Evolutionary conservation across 257 asterid genomes (phyloP).

Genomic region (Misopates orontium): DNA sequence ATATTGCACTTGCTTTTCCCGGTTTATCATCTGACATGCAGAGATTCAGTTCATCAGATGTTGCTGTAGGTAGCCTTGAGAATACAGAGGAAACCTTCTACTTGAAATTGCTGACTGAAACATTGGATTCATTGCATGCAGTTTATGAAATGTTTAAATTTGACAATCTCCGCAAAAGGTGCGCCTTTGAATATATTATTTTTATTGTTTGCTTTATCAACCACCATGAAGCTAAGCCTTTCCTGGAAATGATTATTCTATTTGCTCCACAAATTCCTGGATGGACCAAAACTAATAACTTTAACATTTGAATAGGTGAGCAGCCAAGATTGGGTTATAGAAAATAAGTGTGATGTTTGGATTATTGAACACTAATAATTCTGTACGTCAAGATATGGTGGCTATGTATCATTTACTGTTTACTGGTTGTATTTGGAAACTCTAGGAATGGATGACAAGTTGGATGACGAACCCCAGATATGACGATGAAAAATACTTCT

Average conservation of each 20-base stretch:
- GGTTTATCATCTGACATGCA: constrained; percentile 39
- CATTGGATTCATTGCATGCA: constrained; percentile 82
- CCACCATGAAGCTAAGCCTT: constrained; percentile 13
- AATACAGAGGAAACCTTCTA: constrained; percentile 40
- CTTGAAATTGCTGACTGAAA: constrained; percentile 50
- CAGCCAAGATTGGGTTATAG: neutral
- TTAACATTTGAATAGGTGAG: neutral
- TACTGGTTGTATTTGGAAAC: neutral
- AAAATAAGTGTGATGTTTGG: neutral
- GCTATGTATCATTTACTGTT: neutral
- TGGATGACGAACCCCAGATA: neutral
- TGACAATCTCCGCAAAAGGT: constrained; percentile 92
- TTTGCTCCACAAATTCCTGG: constrained; percentile 16
- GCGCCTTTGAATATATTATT: constrained; percentile 18
- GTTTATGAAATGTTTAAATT: constrained; percentile 89
- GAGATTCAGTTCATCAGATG: constrained; percentile 40
- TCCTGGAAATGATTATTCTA: constrained; percentile 25
- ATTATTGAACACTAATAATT: neutral
- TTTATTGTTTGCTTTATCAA: constrained; percentile 13
- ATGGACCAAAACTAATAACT: neutral
- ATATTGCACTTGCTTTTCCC: constrained; percentile 44
- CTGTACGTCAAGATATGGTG: neutral
- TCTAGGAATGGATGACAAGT: neutral
- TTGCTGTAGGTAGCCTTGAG: constrained; percentile 30
- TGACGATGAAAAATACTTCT: too few species aligned